These are phyloP conservation scores for Pleurotus tuber-regium DNA, from an alignment of 768 basidiomycete species.

Conservation along the genomic window DNA sequence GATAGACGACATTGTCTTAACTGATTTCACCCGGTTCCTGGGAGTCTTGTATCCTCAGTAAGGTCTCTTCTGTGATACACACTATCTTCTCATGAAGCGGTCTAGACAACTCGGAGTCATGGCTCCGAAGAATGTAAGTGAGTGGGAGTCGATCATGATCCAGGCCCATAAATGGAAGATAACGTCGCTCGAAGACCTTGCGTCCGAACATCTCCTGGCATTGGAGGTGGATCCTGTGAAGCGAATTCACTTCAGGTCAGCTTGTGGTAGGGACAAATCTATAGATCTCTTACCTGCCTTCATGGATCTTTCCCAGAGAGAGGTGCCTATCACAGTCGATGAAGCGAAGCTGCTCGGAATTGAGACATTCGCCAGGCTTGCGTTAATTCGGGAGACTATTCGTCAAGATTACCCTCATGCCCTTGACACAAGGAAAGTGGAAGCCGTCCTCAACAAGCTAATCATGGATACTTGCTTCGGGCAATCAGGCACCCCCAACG, in stretches of 20 bases:
- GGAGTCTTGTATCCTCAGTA: conserved; percentile 4
- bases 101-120: not conserved
- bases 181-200: not conserved
- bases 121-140: not conserved
- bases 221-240: not conserved
- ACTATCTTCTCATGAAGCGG: not conserved
- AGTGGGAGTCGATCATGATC: conserved; percentile 7
- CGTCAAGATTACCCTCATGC: no score
- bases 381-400: not conserved
- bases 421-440: no score
- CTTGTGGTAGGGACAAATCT: not conserved
- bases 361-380: conserved; percentile 5
- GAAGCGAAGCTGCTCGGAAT: conserved; percentile 1
- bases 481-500: no score
- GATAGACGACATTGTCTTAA: not conserved
- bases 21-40: conserved; percentile 1
- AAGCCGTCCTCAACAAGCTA: not conserved
- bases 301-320: not conserved
- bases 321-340: not conserved
- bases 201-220: not conserved
- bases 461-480: not conserved
- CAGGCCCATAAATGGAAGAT: conserved; percentile 5
- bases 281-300: not conserved
- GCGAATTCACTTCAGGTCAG: not conserved
- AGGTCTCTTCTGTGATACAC: not conserved